phyloP scores from a whole-genome alignment of 805 yeast genomes.

The Starmerella stellata region DNA sequence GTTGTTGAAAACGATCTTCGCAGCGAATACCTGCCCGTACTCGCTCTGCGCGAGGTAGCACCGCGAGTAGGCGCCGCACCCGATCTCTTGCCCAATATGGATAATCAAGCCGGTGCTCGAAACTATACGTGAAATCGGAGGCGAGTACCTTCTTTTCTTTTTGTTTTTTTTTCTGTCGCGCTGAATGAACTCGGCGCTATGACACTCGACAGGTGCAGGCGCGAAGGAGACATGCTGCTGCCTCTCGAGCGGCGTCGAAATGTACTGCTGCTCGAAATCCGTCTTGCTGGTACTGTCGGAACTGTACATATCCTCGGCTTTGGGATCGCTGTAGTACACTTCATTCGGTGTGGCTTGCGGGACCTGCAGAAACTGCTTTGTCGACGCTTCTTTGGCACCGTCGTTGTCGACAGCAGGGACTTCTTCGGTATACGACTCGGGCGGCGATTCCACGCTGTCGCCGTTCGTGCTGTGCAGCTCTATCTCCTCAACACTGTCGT shows the following conservation, averaged over 20 bases:
- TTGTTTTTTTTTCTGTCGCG: neutral
- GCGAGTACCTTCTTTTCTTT: neutral
- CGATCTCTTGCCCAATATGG: slow-evolving; percentile 6
- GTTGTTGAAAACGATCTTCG: slow-evolving; percentile 4
- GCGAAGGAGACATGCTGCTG: neutral
- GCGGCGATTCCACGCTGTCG: no score
- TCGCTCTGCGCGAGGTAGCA: slow-evolving; percentile 7
- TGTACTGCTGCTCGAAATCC: neutral
- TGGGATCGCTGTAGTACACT: no score
- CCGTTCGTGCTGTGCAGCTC: no score
- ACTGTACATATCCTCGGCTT: no score
- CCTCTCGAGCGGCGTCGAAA: neutral
- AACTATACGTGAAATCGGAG: neutral
- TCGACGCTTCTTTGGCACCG: no score
- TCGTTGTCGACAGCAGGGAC: no score
- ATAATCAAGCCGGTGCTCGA: neutral
- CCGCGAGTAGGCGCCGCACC: slow-evolving; percentile 13
- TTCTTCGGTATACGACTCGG: no score
- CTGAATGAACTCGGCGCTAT: neutral
- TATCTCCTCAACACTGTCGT: no score
- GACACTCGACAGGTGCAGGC: neutral
- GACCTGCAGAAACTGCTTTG: no score
- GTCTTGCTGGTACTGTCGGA: neutral
- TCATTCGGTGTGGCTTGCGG: no score
- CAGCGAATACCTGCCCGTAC: slow-evolving; percentile 8